phyloP scores from a whole-genome alignment of 2,329 filamentous ascomycete species.

The Ophiostoma tasmaniense region DNA sequence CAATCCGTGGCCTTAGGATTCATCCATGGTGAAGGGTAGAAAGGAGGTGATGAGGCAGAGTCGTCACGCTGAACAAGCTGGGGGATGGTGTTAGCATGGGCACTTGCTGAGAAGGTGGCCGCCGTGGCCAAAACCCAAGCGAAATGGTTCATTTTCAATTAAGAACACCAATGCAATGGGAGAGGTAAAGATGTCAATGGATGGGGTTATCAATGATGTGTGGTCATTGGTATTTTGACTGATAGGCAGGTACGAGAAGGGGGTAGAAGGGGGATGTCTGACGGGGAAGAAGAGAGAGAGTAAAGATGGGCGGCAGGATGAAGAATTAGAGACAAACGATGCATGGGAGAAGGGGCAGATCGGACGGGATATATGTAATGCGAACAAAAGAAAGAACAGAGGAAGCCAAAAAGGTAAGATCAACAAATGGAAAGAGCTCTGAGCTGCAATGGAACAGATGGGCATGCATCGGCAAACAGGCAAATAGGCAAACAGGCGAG shows the following conservation, averaged over 20 bases:
- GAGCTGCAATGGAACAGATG: neutral
- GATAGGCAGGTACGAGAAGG: neutral
- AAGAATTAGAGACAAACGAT: neutral
- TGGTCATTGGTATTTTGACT: neutral
- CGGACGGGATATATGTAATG: neutral
- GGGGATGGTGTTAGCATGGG: conserved; percentile 20
- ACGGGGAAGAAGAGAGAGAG: neutral
- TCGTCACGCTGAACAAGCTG: conserved; percentile 18
- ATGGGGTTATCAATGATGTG: neutral
- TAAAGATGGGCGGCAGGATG: neutral
- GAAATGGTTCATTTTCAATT: conserved; percentile 4
- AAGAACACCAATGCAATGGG: neutral
- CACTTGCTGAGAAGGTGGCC: conserved; percentile 8
- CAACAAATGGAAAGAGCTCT: neutral
- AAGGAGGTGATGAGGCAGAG: conserved; percentile 41
- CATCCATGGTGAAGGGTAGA: conserved; percentile 84
- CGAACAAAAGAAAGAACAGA: neutral
- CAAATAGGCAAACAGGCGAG: neutral
- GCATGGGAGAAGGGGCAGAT: neutral
- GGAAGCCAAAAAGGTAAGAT: neutral
- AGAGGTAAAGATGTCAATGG: neutral
- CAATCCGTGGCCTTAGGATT: conserved; percentile 62
- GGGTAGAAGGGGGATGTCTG: neutral
- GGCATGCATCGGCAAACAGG: neutral
- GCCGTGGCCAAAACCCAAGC: conserved; percentile 4